Evolutionary conservation across 1,284 basidiomycete species (phyloP).

Genomic region (Apiotrichum sp.): DNA sequence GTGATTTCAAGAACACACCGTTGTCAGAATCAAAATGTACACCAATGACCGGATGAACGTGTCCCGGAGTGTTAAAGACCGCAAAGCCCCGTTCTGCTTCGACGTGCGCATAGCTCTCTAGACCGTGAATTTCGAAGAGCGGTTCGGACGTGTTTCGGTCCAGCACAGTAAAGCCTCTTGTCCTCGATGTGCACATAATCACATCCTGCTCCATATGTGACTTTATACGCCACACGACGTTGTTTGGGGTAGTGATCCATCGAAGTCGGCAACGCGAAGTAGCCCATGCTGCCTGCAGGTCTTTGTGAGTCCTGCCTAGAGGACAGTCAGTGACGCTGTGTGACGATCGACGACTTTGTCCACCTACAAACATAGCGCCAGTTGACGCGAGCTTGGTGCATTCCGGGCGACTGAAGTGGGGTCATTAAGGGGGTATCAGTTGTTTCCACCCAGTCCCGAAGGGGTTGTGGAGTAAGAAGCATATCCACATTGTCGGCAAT

Average conservation of each 20-base stretch:
- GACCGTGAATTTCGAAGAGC: constrained; percentile 24
- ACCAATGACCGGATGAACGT: constrained; percentile 3
- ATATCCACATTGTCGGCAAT: constrained; percentile 4
- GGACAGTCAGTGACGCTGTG: background rate
- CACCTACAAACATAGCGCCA: constrained; percentile 20
- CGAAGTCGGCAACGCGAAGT: constrained; percentile 21
- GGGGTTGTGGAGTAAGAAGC: background rate
- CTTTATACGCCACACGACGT: constrained; percentile 39
- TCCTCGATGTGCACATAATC: constrained; percentile 25
- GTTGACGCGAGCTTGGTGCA: constrained; percentile 3
- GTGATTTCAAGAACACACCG: background rate
- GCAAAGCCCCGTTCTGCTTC: constrained; percentile 36
- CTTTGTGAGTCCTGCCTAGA: constrained; percentile 15
- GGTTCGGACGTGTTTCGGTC: constrained; percentile 12
- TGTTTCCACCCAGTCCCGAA: background rate
- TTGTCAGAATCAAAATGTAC: constrained; percentile 2
- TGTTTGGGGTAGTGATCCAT: constrained; percentile 26
- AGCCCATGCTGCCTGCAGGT: constrained; percentile 26
- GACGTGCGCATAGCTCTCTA: constrained; percentile 27
- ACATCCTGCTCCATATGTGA: constrained; percentile 27
- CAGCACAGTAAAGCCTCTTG: constrained; percentile 8
- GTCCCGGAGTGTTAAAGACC: constrained; percentile 22
- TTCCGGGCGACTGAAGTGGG: background rate
- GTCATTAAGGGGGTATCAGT: background rate
- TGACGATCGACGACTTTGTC: background rate